Evolutionary conservation across 306 rosid genomes (phyloP).

Genomic region (Oemleria cerasiformis): DNA sequence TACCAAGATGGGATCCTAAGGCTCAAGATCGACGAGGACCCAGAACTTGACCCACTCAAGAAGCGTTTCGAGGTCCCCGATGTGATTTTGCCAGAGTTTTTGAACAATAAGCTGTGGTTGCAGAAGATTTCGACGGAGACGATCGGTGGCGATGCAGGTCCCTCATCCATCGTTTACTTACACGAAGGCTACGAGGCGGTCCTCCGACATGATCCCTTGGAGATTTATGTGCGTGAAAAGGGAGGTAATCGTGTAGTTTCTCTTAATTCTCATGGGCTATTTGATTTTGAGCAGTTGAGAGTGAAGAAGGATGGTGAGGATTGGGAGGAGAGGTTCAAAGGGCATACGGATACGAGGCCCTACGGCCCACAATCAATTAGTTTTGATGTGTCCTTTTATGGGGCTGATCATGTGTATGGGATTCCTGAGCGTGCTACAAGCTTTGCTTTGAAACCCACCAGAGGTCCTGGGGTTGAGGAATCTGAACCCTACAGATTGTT

Average conservation of each 20-base stretch:
- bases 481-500: conserved; percentile 91
- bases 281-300: conserved; percentile 80
- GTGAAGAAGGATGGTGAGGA: conserved; percentile 64
- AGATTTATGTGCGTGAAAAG: conserved; percentile 64
- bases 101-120: conserved; percentile 58
- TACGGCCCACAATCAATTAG: conserved; percentile 90
- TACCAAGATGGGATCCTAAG: conserved; percentile 65
- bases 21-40: conserved; percentile 83
- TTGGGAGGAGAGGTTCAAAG: conserved; percentile 73
- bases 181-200: conserved; percentile 72
- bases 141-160: conserved; percentile 28
- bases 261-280: conserved; percentile 73
- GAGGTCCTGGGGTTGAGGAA: conserved; percentile 74
- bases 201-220: conserved; percentile 82
- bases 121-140: conserved; percentile 48
- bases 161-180: conserved; percentile 57
- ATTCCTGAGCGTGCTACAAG: conserved; percentile 86
- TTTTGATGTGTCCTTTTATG: conserved; percentile 82
- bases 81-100: conserved; percentile 62
- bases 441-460: conserved; percentile 70
- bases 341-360: conserved; percentile 73
- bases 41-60: conserved; percentile 46
- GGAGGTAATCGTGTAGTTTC: conserved; percentile 64
- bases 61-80: conserved; percentile 80
- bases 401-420: conserved; percentile 80